Evolutionary conservation across 2,329 filamentous ascomycete species (phyloP).

Genomic region (Huntiella abstrusa): DNA sequence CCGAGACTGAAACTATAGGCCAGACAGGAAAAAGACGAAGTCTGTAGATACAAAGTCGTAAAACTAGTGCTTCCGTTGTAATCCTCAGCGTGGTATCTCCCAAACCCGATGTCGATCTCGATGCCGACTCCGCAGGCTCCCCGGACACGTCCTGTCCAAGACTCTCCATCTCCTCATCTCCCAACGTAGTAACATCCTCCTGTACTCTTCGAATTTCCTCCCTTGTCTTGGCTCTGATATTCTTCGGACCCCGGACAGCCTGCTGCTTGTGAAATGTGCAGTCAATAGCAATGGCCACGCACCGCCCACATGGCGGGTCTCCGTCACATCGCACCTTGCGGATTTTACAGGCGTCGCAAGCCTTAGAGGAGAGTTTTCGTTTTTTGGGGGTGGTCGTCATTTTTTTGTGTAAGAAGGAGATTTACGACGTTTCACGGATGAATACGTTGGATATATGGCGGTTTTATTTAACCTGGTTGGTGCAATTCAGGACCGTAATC

Average conservation of each 20-base stretch:
- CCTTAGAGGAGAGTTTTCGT: slow-evolving; percentile 13
- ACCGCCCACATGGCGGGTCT: slow-evolving; percentile 26
- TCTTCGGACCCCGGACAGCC: slow-evolving; percentile 26
- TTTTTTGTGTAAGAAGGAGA: neutral
- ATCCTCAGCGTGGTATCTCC: neutral
- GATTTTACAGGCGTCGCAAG: slow-evolving; percentile 33
- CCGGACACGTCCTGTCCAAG: no score
- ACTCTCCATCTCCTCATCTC: neutral
- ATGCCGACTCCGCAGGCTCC: no score
- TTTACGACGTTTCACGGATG: neutral
- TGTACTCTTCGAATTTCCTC: slow-evolving; percentile 19
- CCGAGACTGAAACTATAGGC: slow-evolving; percentile 29
- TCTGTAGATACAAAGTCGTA: slow-evolving; percentile 25
- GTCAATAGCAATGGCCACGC: slow-evolving; percentile 24
- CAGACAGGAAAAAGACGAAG: slow-evolving; percentile 33
- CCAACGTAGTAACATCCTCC: neutral
- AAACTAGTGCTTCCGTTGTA: neutral
- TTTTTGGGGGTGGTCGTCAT: slow-evolving; percentile 1
- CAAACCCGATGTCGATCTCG: no score
- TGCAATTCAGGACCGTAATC: no score
- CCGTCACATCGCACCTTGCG: slow-evolving; percentile 33
- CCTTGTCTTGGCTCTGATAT: slow-evolving; percentile 26
- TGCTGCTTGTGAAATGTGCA: slow-evolving; percentile 31
- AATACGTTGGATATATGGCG: neutral
- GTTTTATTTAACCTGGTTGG: no score